A percentile compares a stretch with the other conserved stretches of the same genome.
phyloP scores from a whole-genome alignment of 306 rosid species.

The Gastrolobium bilobum region DNA sequence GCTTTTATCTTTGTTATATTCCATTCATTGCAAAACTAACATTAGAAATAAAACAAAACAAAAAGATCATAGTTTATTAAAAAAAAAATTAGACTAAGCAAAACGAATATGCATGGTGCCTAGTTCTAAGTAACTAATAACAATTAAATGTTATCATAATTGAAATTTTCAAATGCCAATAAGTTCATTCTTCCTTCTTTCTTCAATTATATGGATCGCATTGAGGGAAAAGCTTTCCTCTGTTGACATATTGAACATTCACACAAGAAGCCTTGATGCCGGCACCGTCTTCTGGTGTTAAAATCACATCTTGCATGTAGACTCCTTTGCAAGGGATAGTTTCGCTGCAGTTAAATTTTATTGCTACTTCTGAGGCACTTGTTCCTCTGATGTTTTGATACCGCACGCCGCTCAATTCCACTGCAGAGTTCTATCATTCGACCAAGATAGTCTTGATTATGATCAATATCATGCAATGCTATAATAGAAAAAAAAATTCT shows the following conservation, averaged over 20 bases:
- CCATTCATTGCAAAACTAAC: too few relatives aligned
- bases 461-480: not conserved
- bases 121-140: not conserved
- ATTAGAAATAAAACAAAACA: too few relatives aligned
- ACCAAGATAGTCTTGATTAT: not conserved
- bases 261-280: constrained; percentile 54
- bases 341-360: constrained; percentile 63
- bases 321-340: constrained; percentile 52
- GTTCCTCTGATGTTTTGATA: constrained; percentile 61
- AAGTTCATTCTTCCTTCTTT: not conserved
- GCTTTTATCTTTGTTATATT: too few relatives aligned
- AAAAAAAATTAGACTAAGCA: not conserved
- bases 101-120: not conserved
- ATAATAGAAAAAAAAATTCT: not conserved
- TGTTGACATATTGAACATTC: constrained; percentile 43
- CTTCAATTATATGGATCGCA: constrained; percentile 40
- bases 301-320: constrained; percentile 48
- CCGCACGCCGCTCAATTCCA: constrained; percentile 56
- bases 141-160: not conserved
- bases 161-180: too few relatives aligned
- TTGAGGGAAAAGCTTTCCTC: constrained; percentile 55
- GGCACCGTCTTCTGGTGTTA: constrained; percentile 31
- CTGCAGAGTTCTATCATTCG: constrained; percentile 57
- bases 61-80: not conserved
- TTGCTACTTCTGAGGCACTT: constrained; percentile 38